Base-by-base conservation (phyloP, 2,329 filamentous ascomycete genomes). In the Alternaria arbusti region DNA sequence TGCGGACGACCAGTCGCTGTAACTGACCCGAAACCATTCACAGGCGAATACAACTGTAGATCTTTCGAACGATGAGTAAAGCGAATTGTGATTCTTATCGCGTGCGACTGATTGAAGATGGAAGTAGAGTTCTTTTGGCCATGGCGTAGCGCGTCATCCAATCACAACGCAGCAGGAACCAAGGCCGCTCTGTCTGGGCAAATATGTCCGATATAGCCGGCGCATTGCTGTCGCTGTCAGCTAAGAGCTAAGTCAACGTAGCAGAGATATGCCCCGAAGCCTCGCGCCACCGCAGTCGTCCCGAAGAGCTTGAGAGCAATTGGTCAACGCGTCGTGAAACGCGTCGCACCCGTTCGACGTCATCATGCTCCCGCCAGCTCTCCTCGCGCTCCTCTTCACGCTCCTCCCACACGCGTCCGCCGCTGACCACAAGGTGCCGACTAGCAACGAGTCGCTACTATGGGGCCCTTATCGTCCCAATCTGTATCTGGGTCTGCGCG, bases 391-490 rank as follows among this genome's bases (percentile, higher is more conserved):
- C 32, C 52, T 70, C 44, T 63, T 66, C 54, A 62, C 66, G 15
- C 52, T 71, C 45, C 61, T 72, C 17, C 22, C 64, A 20, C 61
- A 66, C 43, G 54, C 57, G 25, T 63, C 63, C 52, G 59, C 60
- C 15, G 54, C 51, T 55, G 65, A 67, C 47, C 62, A 70, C n/a
- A 60, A 46, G 20, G 32, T 70, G 17, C 56, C 61, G 23, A 52
- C 68, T 32, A 70, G 70, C 68, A 97, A 97, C 80, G 86, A 96
- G 73, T 94, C 91, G 74, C 85, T 98, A 68, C 85, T 97, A 84
- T 99, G 96, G 96, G 96, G 96, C 0, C 93, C 96, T 3, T 99
- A 98, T 83, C 89, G 93, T 70, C 91, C 95, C 1, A 97, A 97
- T 77, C 81, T 97, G 36, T 97, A 97, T 81, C 96, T 97, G 82